Percentiles rank a stretch among this genome's conserved stretches.
Conservation (phyloP, 2,329 filamentous ascomycete species). For the Colletotrichum truncatum region DNA sequence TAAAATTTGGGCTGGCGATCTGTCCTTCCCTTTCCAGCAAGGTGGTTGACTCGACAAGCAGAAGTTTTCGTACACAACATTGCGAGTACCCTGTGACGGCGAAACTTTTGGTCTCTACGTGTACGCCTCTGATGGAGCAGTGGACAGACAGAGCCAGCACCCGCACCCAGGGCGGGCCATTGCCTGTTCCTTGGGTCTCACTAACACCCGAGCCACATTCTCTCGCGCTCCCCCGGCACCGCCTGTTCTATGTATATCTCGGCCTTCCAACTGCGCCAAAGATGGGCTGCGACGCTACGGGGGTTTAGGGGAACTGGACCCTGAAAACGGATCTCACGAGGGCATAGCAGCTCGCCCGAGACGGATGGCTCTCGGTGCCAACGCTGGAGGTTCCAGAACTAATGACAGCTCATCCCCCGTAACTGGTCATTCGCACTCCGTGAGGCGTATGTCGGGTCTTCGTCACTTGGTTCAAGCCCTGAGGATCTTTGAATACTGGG, state of each 20-base stretch:
- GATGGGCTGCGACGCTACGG: constrained; percentile 11
- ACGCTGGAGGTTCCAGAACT: background rate
- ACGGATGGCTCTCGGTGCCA: constrained; percentile 6
- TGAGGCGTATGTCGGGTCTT: background rate
- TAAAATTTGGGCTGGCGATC: background rate
- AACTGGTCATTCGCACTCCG: constrained; percentile 2
- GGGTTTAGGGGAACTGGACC: constrained; percentile 15
- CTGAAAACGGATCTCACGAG: constrained; percentile 22
- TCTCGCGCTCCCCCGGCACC: background rate
- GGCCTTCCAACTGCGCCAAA: constrained; percentile 10
- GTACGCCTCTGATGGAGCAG: background rate
- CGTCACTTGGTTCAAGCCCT: background rate
- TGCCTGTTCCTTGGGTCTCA: background rate
- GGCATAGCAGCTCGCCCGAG: background rate
- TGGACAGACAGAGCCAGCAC: background rate
- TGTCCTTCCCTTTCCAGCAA: background rate
- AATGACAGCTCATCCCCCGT: constrained; percentile 22
- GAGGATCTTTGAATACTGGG: background rate
- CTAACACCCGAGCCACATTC: background rate
- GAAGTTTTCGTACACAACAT: background rate
- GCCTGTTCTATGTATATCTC: constrained; percentile 30
- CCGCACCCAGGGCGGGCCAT: constrained; percentile 3
- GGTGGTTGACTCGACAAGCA: background rate
- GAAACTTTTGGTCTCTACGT: too few relatives aligned
- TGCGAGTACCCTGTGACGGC: too few relatives aligned